Conservation (phyloP, 2,329 filamentous ascomycete species). For the Colletotrichum lentis region DNA sequence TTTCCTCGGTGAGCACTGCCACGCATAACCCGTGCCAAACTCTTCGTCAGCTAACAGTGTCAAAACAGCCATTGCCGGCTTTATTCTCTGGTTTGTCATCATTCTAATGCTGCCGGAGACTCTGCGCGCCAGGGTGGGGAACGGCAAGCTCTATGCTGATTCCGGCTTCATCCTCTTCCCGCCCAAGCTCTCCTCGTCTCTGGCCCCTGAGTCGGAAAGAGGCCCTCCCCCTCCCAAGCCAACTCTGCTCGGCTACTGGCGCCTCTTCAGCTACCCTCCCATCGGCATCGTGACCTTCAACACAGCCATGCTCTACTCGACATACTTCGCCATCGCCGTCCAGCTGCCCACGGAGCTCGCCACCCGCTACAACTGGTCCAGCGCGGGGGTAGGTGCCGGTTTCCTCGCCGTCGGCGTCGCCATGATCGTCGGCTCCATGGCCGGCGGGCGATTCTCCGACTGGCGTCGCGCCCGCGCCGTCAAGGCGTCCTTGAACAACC, state of each 20-base stretch:
- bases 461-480: slow-evolving; percentile 43
- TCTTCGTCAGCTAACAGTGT: slow-evolving; percentile 19
- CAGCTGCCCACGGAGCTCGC: slow-evolving; percentile 45
- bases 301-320: slow-evolving; percentile 47
- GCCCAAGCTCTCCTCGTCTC: slow-evolving; percentile 39
- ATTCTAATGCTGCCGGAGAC: slow-evolving; percentile 56
- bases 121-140: slow-evolving; percentile 54
- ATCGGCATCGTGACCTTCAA: slow-evolving; percentile 47
- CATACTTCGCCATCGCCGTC: slow-evolving; percentile 46
- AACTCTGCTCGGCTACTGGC: slow-evolving; percentile 42
- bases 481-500: slow-evolving; percentile 30
- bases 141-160: slow-evolving; percentile 46
- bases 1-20: slow-evolving; percentile 44
- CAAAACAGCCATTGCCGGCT: slow-evolving; percentile 43
- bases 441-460: slow-evolving; percentile 51
- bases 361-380: slow-evolving; percentile 47
- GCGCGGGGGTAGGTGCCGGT: slow-evolving; percentile 47
- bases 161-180: slow-evolving; percentile 39
- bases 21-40: too few relatives aligned
- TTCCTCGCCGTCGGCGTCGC: slow-evolving; percentile 44
- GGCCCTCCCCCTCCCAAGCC: slow-evolving; percentile 45
- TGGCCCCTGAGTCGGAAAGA: slow-evolving; percentile 41
- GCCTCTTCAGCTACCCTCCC: slow-evolving; percentile 46
- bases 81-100: slow-evolving; percentile 44
- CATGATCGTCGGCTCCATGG: slow-evolving; percentile 47